A percentile compares a stretch with the other conserved stretches of the same genome.
Conservation (phyloP, 257 asterid genomes). For the Solanum bukasovii region DNA sequence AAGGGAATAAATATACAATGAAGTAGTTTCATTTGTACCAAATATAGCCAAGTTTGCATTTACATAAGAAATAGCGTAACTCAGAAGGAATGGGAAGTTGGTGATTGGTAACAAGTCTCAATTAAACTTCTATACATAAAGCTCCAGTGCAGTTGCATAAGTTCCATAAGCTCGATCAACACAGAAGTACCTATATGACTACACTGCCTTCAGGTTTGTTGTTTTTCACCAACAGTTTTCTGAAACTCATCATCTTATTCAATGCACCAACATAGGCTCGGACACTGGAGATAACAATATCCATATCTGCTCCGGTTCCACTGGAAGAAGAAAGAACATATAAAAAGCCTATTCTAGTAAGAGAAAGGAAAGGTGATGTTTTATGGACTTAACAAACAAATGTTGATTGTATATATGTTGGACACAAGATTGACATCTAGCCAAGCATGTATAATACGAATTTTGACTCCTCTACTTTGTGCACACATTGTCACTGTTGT, state of each 20-base stretch:
- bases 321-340: conserved; percentile 15
- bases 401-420: background rate
- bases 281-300: conserved; percentile 79
- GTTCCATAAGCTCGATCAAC: background rate
- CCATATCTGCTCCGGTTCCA: conserved; percentile 85
- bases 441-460: background rate
- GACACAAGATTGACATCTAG: background rate
- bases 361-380: background rate
- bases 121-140: background rate
- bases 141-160: background rate
- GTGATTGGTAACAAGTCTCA: no score
- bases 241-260: conserved; percentile 68
- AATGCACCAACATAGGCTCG: conserved; percentile 85
- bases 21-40: no score
- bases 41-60: no score
- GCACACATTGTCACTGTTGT: background rate
- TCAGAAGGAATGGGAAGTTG: no score
- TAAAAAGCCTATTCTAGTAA: background rate
- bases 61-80: no score
- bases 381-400: background rate
- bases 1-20: background rate
- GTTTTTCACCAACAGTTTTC: background rate
- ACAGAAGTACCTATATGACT: background rate
- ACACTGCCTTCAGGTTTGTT: background rate
- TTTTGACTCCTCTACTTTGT: background rate